Conservation (phyloP, 176 grass and related monocot species). For the Aegilops tauschii region DNA sequence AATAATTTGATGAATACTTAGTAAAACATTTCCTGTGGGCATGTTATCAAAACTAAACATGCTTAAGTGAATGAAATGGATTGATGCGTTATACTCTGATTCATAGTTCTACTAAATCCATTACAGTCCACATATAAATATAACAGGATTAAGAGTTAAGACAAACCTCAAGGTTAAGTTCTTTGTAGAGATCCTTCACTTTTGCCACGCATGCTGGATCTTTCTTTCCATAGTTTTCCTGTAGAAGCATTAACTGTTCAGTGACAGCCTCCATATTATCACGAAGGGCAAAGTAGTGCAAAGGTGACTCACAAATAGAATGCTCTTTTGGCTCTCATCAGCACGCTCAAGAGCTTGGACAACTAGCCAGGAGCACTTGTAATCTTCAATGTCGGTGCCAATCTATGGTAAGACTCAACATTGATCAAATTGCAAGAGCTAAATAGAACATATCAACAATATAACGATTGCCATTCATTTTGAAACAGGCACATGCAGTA, state of each 20-base stretch:
- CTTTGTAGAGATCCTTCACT: constrained; percentile 84
- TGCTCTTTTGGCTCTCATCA: constrained; percentile 51
- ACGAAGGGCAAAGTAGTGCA: neutral
- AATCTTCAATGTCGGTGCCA: constrained; percentile 98
- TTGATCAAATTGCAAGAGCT: constrained; percentile 11
- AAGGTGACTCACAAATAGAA: constrained; percentile 63
- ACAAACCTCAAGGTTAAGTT: constrained; percentile 87
- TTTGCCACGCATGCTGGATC: constrained; percentile 77
- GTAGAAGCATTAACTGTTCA: constrained; percentile 6
- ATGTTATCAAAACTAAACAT: neutral
- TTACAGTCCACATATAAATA: constrained; percentile 10
- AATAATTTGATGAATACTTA: neutral
- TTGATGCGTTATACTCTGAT: neutral
- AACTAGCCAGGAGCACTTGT: constrained; percentile 97
- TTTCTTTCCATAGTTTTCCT: constrained; percentile 98
- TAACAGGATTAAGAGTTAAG: constrained; percentile 24
- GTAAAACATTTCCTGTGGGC: neutral
- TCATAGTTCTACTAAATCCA: neutral
- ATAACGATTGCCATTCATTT: neutral
- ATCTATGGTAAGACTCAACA: constrained; percentile 46
- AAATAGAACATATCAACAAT: neutral
- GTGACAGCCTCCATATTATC: neutral
- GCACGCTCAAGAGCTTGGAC: constrained; percentile 84
- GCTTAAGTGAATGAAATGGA: neutral
- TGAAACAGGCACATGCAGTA: constrained; percentile 1